Percentiles rank a stretch among this genome's conserved stretches.
phyloP scores from a whole-genome alignment of 2,329 filamentous ascomycete species.

The Fusarium chaquense region DNA sequence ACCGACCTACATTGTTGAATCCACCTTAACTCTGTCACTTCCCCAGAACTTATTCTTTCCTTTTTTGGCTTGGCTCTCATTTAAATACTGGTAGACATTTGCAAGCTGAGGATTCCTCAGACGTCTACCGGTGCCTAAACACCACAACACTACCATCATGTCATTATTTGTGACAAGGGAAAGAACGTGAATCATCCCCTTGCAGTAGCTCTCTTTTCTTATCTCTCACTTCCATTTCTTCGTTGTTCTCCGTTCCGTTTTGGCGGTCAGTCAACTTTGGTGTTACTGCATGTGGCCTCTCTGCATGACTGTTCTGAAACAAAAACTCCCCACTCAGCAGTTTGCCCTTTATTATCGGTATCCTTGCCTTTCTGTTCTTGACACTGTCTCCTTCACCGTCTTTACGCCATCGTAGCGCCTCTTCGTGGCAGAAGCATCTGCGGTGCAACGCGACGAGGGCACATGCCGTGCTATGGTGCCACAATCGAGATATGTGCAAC shows the following conservation, averaged over 20 bases:
- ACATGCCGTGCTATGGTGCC: slow-evolving; percentile 39
- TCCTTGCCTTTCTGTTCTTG: not conserved
- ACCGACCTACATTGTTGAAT: slow-evolving; percentile 26
- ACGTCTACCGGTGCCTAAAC: not conserved
- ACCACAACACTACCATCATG: slow-evolving; percentile 15
- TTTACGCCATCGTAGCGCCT: slow-evolving; percentile 30
- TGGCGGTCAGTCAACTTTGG: slow-evolving; percentile 34
- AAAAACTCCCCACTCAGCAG: slow-evolving; percentile 2
- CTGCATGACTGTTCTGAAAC: slow-evolving; percentile 40
- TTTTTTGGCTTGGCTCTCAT: not conserved
- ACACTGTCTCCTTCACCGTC: slow-evolving; percentile 29
- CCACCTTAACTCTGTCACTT: slow-evolving; percentile 10
- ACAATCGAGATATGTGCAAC: slow-evolving; percentile 49
- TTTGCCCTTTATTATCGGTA: slow-evolving; percentile 2
- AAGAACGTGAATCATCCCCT: slow-evolving; percentile 9
- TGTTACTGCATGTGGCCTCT: slow-evolving; percentile 40
- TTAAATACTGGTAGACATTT: slow-evolving; percentile 16
- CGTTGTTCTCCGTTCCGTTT: not conserved
- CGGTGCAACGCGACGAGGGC: slow-evolving; percentile 16
- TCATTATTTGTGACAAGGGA: not conserved
- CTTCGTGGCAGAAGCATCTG: slow-evolving; percentile 20
- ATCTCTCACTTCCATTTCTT: not conserved
- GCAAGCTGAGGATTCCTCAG: not conserved
- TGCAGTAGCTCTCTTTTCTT: slow-evolving; percentile 16
- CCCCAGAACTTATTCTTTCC: not conserved